Base-by-base conservation (phyloP, 2,329 filamentous ascomycete genomes). In the Falciphora oryzae region DNA sequence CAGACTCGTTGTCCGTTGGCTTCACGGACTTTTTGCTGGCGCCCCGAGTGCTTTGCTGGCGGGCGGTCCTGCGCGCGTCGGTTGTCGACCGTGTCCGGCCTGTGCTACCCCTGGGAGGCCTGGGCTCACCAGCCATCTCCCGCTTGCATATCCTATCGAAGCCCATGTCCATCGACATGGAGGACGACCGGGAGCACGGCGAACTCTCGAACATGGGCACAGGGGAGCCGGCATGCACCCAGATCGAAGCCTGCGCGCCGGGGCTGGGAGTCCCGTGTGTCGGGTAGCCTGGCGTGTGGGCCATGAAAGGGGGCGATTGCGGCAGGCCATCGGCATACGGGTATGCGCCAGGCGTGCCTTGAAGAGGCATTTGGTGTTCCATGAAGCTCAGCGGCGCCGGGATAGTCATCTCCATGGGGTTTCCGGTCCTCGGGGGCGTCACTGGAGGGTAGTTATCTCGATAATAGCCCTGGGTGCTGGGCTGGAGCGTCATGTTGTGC, bases 381-480 rank as follows among this genome's bases (percentile, higher is more conserved):
- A 53, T 53, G 44, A 53, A 53, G n/a, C 44, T 25, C 22, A 53
- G 44, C 44, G 44, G 44, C 6, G 6, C 44, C 44, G 44, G 44
- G 22, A 53, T 25, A 22, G 22, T 25, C 44, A 53, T 53, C 4
- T 53, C 44, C 44, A 53, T 53, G 44, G 44, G 44, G 44, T 53
- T 53, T 22, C 44, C 44, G 22, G 44, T 53, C 44, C 44, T 53
- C 44, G 44, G 44, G 5, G 44, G 44, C n/a, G 44, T 53, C 44
- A 25, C 10, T 11, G 44, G 44, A 22, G 44, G 18, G 44, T 53
- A 53, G 44, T 50, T n/a, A 6, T 25, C 44, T 11, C 44, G 7
- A 10, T 53, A 25, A 13, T 61, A 61, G 31, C 59, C 59, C 59
- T 61, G 32, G 18, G 59, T 22, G 22, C 32, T 61, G 32, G 78